Percentiles rank a stretch among this genome's conserved stretches.
Evolutionary conservation across 2,329 filamentous ascomycete species (phyloP).

Genomic region (Laburnicola sp.): DNA sequence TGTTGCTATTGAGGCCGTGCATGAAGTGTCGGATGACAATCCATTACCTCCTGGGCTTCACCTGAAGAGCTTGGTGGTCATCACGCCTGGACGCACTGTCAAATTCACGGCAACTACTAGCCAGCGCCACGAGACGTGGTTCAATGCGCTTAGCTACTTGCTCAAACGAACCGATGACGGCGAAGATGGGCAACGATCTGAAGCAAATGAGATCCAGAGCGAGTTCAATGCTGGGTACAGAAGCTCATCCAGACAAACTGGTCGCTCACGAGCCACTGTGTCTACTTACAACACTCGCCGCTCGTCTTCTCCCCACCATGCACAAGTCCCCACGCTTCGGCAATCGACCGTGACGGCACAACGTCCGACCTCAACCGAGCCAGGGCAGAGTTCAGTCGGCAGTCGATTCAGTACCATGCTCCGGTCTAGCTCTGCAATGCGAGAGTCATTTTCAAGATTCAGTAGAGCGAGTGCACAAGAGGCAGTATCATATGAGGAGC

Average conservation of each 20-base stretch:
- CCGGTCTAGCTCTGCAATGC: slow-evolving; percentile 47
- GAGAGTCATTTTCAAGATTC: slow-evolving; percentile 55
- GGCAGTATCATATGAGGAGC: slow-evolving; percentile 54
- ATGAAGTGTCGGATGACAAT: slow-evolving; percentile 92
- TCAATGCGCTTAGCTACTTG: slow-evolving; percentile 93
- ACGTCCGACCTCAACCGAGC: slow-evolving; percentile 39
- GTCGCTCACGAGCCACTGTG: slow-evolving; percentile 62
- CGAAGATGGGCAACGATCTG: slow-evolving; percentile 56
- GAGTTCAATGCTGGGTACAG: slow-evolving; percentile 76
- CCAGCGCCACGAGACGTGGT: slow-evolving; percentile 97
- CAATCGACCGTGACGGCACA: slow-evolving; percentile 43
- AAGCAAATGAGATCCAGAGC: slow-evolving; percentile 60
- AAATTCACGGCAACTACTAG: slow-evolving; percentile 94
- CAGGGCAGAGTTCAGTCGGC: slow-evolving; percentile 49
- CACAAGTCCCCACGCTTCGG: slow-evolving; percentile 52
- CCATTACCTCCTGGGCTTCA: slow-evolving; percentile 92
- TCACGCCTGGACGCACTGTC: slow-evolving; percentile 84
- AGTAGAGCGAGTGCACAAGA: slow-evolving; percentile 46
- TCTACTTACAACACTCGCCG: slow-evolving; percentile 76
- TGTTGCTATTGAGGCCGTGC: slow-evolving; percentile 88
- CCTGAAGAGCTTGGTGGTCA: slow-evolving; percentile 86
- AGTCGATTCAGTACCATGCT: slow-evolving; percentile 52
- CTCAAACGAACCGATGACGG: slow-evolving; percentile 69
- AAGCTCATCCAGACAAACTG: slow-evolving; percentile 57
- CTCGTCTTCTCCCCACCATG: slow-evolving; percentile 42